These are phyloP conservation scores for Aspergillus hortae DNA, from an alignment of 2,329 filamentous ascomycete genomes.

Conservation along the genomic window DNA sequence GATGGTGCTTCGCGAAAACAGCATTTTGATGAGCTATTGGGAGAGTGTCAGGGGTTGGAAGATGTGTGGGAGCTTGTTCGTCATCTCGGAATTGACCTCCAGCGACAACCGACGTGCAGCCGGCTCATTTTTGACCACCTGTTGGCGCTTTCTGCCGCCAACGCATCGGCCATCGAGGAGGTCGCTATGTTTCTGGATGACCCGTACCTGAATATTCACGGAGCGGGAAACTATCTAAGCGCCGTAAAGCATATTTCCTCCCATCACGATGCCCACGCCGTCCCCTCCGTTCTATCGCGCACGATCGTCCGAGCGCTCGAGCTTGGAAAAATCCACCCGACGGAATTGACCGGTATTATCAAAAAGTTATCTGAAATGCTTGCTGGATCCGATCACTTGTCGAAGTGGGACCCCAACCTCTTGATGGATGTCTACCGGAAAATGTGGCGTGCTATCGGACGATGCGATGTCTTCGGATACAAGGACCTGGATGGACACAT, in stretches of 20 bases:
- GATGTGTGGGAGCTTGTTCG: slow-evolving; percentile 27
- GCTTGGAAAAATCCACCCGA: slow-evolving; percentile 31
- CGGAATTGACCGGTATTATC: slow-evolving; percentile 32
- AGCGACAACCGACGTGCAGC: slow-evolving; percentile 32
- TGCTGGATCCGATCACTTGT: background rate
- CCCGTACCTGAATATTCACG: slow-evolving; percentile 31
- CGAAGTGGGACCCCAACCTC: slow-evolving; percentile 10
- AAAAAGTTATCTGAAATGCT: slow-evolving; percentile 17
- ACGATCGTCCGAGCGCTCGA: slow-evolving; percentile 28
- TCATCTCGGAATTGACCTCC: slow-evolving; percentile 30
- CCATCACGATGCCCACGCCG: slow-evolving; percentile 14
- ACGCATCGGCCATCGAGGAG: slow-evolving; percentile 18
- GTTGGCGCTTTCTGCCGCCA: slow-evolving; percentile 14
- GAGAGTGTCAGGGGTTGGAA: slow-evolving; percentile 19
- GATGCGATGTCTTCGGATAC: slow-evolving; percentile 32
- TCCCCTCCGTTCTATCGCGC: slow-evolving; percentile 21
- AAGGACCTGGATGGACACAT: slow-evolving; percentile 28
- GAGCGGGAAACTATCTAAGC: slow-evolving; percentile 33
- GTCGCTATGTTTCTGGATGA: slow-evolving; percentile 34
- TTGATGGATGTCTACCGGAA: slow-evolving; percentile 23
- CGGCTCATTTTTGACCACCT: slow-evolving; percentile 33
- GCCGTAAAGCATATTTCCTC: slow-evolving; percentile 24
- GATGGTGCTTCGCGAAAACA: slow-evolving; percentile 8
- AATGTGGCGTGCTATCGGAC: slow-evolving; percentile 37
- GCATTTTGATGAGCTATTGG: slow-evolving; percentile 17